Conservation (phyloP, 768 basidiomycete genomes). For the Pilatotrama ljubarskyi region DNA sequence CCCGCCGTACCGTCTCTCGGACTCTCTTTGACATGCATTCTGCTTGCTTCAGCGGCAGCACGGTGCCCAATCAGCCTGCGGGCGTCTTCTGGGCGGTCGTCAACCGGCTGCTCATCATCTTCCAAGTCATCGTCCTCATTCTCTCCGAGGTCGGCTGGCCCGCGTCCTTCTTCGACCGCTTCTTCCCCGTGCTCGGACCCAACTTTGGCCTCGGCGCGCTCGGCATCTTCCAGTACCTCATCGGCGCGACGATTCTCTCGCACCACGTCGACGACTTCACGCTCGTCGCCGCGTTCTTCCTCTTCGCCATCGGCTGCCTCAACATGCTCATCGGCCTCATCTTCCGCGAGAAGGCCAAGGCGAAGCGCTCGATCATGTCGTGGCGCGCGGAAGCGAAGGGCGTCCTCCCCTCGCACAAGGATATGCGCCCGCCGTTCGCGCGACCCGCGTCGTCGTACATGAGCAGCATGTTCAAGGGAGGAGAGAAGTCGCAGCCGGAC, state of each 20-base stretch:
- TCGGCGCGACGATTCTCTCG: conserved; percentile 56
- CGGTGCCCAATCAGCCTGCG: conserved; percentile 89
- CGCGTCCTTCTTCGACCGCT: conserved; percentile 72
- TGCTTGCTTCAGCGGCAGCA: conserved; percentile 50
- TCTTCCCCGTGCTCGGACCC: conserved; percentile 83
- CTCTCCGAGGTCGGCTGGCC: conserved; percentile 87
- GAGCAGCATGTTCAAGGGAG: conserved; percentile 26
- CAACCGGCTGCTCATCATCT: conserved; percentile 83
- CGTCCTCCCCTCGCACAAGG: conserved; percentile 51
- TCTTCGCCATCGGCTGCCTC: conserved; percentile 88
- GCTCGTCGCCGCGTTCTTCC: conserved; percentile 87
- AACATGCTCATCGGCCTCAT: conserved; percentile 56
- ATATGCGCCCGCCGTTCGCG: conserved; percentile 32
- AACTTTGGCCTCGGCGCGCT: conserved; percentile 84
- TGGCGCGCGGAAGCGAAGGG: conserved; percentile 64
- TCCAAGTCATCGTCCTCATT: conserved; percentile 78
- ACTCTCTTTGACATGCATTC: not conserved
- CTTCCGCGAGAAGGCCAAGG: conserved; percentile 70
- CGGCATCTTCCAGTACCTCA: conserved; percentile 85
- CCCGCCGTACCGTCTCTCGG: not conserved
- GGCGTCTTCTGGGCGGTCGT: conserved; percentile 92
- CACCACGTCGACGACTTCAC: conserved; percentile 82
- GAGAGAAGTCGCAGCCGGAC: conserved; percentile 21
- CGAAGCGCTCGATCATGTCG: conserved; percentile 62
- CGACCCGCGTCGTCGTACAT: conserved; percentile 26